Base-by-base conservation (phyloP, 2,329 filamentous ascomycete genomes). In the Paramyrothecium sp. region DNA sequence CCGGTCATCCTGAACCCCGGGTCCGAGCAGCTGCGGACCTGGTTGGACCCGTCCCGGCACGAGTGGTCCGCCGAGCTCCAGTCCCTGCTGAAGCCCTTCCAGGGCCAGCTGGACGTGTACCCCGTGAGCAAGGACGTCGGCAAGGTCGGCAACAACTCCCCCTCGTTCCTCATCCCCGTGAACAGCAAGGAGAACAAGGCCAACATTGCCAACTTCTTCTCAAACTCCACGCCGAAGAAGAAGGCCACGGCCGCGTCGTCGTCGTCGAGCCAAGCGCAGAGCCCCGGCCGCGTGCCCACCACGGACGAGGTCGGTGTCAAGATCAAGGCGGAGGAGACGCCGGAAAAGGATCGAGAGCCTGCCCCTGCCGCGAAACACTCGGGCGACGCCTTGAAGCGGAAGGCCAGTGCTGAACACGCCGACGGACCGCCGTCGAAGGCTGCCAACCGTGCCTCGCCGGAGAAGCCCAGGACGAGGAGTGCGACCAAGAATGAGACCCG, bases 131-230 rank as follows among this genome's bases (percentile, higher is more conserved):
- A 91, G 70, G 93, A 95, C 3, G 94, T 98, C 0, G 93, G 93
- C 1, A 98, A 97, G 75, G 93, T 97, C 0, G 93, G 94, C 7
- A 97, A 96, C 65, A 90, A 96, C 71, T 96, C 90, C 20, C 87
- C 91, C 0, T 83, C 82, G 1, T 97, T 97, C 67, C 82, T 97
- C 49, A 78, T 97, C 2, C 94, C 94, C 0, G 76, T 97, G 34
- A 83, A 90, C 66, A 96, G 90, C 73, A 88, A 86, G 62, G 90
- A 93, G 67, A 97, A 97, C 72, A 97, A 96, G 76, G 87, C 83
- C 53, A 97, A 95, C 63, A 98, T 98, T 71, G 90, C 90, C 50
- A 97, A 97, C 66, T 97, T 97, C 78, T 98, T 98, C 68, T 82
- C 82, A 8, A 89, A 86, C 47, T 79, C 73, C 7, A 63, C 71